Base-by-base conservation (phyloP, 140 eudicot species). In the Senecio squalidus region DNA sequence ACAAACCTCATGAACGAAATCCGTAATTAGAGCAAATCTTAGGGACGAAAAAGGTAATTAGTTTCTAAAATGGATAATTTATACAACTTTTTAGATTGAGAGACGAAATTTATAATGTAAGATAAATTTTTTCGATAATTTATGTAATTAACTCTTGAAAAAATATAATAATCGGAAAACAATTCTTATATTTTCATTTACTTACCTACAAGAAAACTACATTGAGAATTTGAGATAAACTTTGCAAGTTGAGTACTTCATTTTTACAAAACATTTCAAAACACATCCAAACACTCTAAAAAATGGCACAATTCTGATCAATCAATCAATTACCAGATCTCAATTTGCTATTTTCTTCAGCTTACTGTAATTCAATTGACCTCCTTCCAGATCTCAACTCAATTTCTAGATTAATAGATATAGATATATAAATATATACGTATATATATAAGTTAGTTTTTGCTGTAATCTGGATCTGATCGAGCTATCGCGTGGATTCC, bases 381-480 rank as follows among this genome's bases (percentile, higher is more conserved):
- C 47, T 61, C 4, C 62, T 55, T 10, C 0, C 62, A 55, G 71
- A 74, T 74, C 75, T 60, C 71, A 40, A 70, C 65, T 67, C 14
- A 24, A 47, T 21, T 71, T 9, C 2, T 38, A 39, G 45, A 62
- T 50, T 38, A 18, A 44, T 44, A 44, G 2, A 17, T 63, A 31
- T 30, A 45, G 9, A 62, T 1, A 31, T 22, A 31, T 2, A 63
- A 11, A 10, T 25, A 24, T 48, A 48, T 22, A 48, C 10, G 10
- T 48, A 48, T 21, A 21, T 22, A 22, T 48, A 48, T 3, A 48
- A 2, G 44, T 3, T 46, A 59, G 55, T 16, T 40, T 65, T 65
- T 45, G 66, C 28, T 46, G 0, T 39, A 47, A 33, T 26, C 82
- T 78, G 81, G 94, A 80, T 86, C 89, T 67, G 74, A 58, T 76